Evolutionary conservation across 129 eudicot species (phyloP).

Genomic region (Artemisia argyi): DNA sequence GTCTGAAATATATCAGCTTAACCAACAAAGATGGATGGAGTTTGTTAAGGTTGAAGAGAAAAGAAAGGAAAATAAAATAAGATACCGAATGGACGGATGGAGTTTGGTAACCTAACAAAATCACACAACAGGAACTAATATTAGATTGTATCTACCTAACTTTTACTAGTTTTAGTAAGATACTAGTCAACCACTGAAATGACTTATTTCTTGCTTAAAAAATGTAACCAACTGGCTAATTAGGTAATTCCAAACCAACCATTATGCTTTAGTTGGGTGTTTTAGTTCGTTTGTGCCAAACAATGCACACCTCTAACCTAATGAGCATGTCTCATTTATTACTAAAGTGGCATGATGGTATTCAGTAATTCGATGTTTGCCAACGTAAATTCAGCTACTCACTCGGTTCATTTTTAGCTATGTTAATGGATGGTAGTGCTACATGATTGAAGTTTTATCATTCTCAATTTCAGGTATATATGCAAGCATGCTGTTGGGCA

Average conservation of each 20-base stretch:
- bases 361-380: not conserved
- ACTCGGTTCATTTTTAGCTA: not conserved
- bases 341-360: not conserved
- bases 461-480: conserved; percentile 58
- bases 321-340: not conserved
- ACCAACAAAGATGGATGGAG: too few relatives aligned
- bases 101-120: too few relatives aligned
- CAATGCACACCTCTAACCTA: not conserved
- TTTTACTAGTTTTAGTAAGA: not conserved
- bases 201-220: not conserved
- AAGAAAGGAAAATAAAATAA: too few relatives aligned
- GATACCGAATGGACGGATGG: too few relatives aligned
- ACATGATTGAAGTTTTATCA: conserved; percentile 6
- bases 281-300: not conserved
- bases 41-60: too few relatives aligned
- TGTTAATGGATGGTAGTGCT: not conserved
- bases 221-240: not conserved
- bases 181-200: not conserved
- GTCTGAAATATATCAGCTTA: too few relatives aligned
- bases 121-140: not conserved
- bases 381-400: not conserved
- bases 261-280: not conserved
- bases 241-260: not conserved
- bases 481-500: conserved; percentile 87
- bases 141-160: conserved; percentile 1